Evolutionary conservation across 2,329 filamentous ascomycete species (phyloP).

Genomic region (Phaeosphaeria sp.): DNA sequence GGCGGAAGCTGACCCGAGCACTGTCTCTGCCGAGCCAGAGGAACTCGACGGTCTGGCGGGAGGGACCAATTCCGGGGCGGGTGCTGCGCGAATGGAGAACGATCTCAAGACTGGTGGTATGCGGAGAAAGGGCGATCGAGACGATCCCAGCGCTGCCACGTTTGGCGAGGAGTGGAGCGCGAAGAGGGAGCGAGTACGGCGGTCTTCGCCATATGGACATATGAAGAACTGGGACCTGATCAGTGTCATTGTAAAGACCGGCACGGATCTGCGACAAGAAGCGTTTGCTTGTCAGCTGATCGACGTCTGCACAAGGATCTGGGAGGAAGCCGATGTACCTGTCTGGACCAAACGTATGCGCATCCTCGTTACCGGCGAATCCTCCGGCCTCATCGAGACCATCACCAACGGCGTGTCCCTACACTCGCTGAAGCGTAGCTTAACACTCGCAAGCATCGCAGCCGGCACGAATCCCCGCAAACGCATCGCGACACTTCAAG

Average conservation of each 20-base stretch:
- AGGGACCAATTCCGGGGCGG: slow-evolving; percentile 71
- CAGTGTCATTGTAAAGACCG: slow-evolving; percentile 88
- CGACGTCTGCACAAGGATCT: slow-evolving; percentile 80
- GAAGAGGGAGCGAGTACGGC: slow-evolving; percentile 83
- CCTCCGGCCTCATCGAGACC: slow-evolving; percentile 83
- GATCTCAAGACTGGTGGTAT: slow-evolving; percentile 86
- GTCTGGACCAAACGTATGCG: slow-evolving; percentile 93
- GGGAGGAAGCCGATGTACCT: slow-evolving; percentile 74
- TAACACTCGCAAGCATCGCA: slow-evolving; percentile 78
- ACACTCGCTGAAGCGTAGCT: slow-evolving; percentile 81
- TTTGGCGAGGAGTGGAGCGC: slow-evolving; percentile 87
- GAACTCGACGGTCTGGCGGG: slow-evolving; percentile 63
- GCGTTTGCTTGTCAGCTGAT: slow-evolving; percentile 88
- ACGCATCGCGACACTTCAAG: slow-evolving; percentile 79
- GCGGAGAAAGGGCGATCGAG: slow-evolving; percentile 79
- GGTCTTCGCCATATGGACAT: slow-evolving; percentile 84
- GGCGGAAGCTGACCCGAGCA: slow-evolving; percentile 68
- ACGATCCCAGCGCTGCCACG: slow-evolving; percentile 84
- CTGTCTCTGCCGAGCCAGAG: slow-evolving; percentile 56
- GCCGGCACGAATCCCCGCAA: slow-evolving; percentile 75
- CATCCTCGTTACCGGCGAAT: slow-evolving; percentile 84
- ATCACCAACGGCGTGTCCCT: slow-evolving; percentile 89
- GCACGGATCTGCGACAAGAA: slow-evolving; percentile 81
- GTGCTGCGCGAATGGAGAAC: slow-evolving; percentile 86
- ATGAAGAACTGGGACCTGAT: slow-evolving; percentile 91